Evolutionary conservation across 805 yeast species (phyloP).

Genomic region (Starmera dryadoides): DNA sequence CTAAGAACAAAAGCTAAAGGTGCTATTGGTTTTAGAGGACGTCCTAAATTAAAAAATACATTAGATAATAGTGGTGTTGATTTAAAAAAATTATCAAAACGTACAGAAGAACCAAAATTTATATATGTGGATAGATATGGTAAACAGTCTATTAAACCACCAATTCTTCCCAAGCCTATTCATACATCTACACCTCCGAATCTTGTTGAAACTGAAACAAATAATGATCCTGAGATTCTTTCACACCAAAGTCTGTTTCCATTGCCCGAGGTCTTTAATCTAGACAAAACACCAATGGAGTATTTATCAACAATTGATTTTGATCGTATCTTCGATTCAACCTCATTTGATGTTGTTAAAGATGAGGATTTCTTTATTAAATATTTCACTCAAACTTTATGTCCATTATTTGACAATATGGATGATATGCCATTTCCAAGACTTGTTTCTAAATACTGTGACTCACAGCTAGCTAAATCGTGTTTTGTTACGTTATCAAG

Average conservation of each 20-base stretch:
- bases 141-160: no score
- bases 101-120: neutral
- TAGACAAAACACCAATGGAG: neutral
- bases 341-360: neutral
- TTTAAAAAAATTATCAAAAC: neutral
- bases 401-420: neutral
- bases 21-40: neutral
- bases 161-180: no score
- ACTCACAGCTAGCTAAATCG: neutral
- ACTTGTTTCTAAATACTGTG: neutral
- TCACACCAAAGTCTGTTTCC: no score
- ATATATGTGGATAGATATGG: neutral
- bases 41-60: neutral
- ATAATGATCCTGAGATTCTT: neutral
- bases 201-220: neutral
- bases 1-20: conserved; percentile 11
- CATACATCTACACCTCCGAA: neutral
- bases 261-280: neutral
- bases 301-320: neutral
- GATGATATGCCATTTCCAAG: neutral
- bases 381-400: neutral
- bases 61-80: neutral
- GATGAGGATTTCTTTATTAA: neutral
- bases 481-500: neutral
- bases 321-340: neutral